Evolutionary conservation across 2,329 filamentous ascomycete species (phyloP), one percentile per base, ranked within the genome.

Genomic region (Alternaria longipes): DNA sequence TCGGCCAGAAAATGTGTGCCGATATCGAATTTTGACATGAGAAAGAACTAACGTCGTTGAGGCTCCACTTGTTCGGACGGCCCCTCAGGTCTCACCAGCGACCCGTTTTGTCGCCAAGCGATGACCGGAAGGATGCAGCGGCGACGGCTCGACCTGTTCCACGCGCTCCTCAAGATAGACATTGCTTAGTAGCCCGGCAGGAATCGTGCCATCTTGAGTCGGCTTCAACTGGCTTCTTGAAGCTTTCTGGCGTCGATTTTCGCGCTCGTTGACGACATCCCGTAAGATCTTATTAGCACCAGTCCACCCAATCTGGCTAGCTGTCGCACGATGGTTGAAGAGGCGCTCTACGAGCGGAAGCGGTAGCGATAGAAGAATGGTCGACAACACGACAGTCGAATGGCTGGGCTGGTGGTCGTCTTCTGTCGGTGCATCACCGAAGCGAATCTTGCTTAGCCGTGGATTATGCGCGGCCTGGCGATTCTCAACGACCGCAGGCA

Each of bases 281-380:
- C 76, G 79, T 74, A 82, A 78, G 54, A 82, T 71, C 40, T 75
- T 78, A 5, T 69, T 73, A n/a, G 80, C 74, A 2, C 75, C 79
- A 22, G 74, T 68, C 64, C 71, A 75, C 14, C 81, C 80, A 18
- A 83, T 68, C 34, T 78, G 78, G 18, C 73, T 77, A 42, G 85
- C 86, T 8, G 89, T 82, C 26, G 82, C 82, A 12, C 81, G 83
- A 52, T 87, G 87, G 68, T 91, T 89, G 34, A 93, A 81, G 2
- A 92, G 78, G 60, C 84, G 83, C 76, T 90, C 89, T 24, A 94
- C 81, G 28, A 89, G 81, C 14, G 85, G 81, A 66, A 91, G 91
- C 0, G 91, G 91, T 6, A 93, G 79, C 41, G 91, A 91, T 54
- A 92, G 79, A 2, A 94, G 81, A 22, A 92, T 81, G 28, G 86